A percentile compares a stretch with the other conserved stretches of the same genome.
These are phyloP conservation scores for Aspergillus brunneoviolaceus DNA, from an alignment of 2,329 filamentous ascomycete genomes.

Conservation along the genomic window DNA sequence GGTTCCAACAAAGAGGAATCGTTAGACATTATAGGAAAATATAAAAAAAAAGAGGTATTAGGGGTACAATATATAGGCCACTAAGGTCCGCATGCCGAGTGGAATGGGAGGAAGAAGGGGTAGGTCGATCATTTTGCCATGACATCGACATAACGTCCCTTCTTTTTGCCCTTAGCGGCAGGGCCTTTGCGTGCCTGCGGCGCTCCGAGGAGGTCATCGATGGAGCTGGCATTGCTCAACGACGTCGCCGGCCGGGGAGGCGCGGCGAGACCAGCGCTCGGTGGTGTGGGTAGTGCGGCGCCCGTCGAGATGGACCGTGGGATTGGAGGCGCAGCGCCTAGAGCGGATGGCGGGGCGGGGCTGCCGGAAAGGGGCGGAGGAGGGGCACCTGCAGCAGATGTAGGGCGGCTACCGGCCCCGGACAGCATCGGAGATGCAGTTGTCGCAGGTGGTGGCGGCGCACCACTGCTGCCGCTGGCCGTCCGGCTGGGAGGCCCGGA, in stretches of 20 bases:
- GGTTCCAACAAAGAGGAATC: slow-evolving; percentile 3
- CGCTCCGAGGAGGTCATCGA: slow-evolving; percentile 85
- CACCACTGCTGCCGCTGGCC: slow-evolving; percentile 55
- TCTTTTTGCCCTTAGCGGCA: slow-evolving; percentile 70
- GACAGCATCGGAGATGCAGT: slow-evolving; percentile 24
- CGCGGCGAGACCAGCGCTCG: slow-evolving; percentile 33
- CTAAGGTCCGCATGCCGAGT: background rate
- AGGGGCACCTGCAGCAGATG: slow-evolving; percentile 32
- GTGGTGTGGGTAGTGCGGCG: slow-evolving; percentile 35
- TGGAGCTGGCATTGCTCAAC: slow-evolving; percentile 88
- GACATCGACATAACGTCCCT: slow-evolving; percentile 91
- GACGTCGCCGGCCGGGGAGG: slow-evolving; percentile 72
- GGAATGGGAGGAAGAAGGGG: background rate
- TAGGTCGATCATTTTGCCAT: slow-evolving; percentile 65
- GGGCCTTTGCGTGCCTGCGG: slow-evolving; percentile 66
- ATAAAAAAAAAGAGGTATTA: slow-evolving; percentile 15
- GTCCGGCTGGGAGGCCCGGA: slow-evolving; percentile 51
- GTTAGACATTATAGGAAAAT: slow-evolving; percentile 10
- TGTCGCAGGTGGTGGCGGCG: slow-evolving; percentile 45
- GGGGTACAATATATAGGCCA: background rate
- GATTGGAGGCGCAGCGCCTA: slow-evolving; percentile 32
- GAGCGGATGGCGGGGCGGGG: slow-evolving; percentile 28
- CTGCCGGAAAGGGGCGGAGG: slow-evolving; percentile 30
- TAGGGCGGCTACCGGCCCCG: slow-evolving; percentile 29
- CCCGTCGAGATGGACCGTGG: slow-evolving; percentile 41